Conservation (phyloP, 371 early-diverging fungal species). For the Massospora cicadina region DNA sequence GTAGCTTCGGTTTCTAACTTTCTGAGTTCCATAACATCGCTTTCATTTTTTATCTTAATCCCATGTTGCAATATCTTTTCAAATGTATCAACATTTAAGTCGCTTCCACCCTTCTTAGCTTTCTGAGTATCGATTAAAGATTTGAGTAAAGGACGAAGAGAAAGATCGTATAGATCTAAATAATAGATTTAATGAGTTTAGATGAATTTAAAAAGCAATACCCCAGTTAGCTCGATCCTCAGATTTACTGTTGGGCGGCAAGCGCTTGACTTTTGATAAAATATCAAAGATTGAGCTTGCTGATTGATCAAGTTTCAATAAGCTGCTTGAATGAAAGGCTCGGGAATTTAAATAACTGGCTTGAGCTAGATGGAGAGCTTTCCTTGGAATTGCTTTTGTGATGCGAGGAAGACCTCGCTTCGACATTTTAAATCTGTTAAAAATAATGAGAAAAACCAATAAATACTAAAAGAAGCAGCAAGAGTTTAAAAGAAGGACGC, state of each 20-base stretch:
- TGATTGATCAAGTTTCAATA: not conserved
- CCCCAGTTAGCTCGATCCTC: not conserved
- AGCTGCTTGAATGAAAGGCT: too few species aligned
- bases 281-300: not conserved
- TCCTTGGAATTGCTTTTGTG: too few species aligned
- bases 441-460: too few species aligned
- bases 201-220: not conserved
- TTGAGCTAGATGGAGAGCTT: too few species aligned
- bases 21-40: not conserved
- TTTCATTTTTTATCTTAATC: not conserved
- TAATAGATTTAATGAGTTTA: not conserved
- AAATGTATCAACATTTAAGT: not conserved
- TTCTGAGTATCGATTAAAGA: not conserved
- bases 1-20: not conserved
- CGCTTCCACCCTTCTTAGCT: not conserved
- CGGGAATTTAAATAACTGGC: too few species aligned
- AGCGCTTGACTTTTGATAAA: not conserved
- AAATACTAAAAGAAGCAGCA: too few species aligned
- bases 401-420: too few species aligned
- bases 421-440: too few species aligned
- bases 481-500: too few species aligned
- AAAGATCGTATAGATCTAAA: not conserved
- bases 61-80: not conserved
- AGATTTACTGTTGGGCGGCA: not conserved
- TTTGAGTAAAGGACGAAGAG: not conserved